A percentile compares a stretch with the other conserved stretches of the same genome.
phyloP scores from a whole-genome alignment of 768 basidiomycete genomes.

The Chalciporus piperatus region DNA sequence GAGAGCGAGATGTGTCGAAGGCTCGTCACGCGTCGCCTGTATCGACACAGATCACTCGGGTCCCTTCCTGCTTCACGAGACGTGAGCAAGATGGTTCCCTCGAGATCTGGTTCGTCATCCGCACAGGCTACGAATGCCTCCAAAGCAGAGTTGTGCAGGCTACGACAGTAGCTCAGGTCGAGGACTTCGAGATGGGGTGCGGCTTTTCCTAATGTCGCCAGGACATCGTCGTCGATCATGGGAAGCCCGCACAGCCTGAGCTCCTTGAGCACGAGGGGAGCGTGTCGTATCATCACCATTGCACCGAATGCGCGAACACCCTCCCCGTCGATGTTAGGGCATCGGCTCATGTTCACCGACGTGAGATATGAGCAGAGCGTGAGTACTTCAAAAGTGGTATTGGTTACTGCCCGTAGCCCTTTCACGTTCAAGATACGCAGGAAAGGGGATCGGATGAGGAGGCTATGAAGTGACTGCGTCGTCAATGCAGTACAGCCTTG shows the following conservation, averaged over 20 bases:
- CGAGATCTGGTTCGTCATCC: conserved; percentile 18
- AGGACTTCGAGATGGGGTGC: conserved; percentile 74
- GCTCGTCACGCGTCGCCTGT: conserved; percentile 60
- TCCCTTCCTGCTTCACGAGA: conserved; percentile 67
- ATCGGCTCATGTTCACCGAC: conserved; percentile 69
- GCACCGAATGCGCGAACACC: conserved; percentile 53
- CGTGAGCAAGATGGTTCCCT: conserved; percentile 50
- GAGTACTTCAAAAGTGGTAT: conserved; percentile 71
- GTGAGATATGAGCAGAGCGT: conserved; percentile 54
- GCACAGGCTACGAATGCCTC: conserved; percentile 67
- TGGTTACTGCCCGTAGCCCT: conserved; percentile 66
- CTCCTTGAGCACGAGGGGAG: conserved; percentile 54
- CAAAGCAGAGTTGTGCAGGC: conserved; percentile 71
- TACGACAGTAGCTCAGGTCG: conserved; percentile 71
- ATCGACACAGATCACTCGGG: conserved; percentile 43
- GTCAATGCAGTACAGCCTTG: conserved; percentile 69
- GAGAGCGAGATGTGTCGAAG: conserved; percentile 77
- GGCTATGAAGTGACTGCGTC: conserved; percentile 62
- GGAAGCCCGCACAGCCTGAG: conserved; percentile 69
- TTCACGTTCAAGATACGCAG: conserved; percentile 61
- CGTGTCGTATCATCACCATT: conserved; percentile 43
- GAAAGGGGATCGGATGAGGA: conserved; percentile 62
- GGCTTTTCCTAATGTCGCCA: conserved; percentile 64
- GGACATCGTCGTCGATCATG: conserved; percentile 54
- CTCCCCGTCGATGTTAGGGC: conserved; percentile 60